Evolutionary conservation across 2,329 filamentous ascomycete genomes (phyloP).

Genomic region (Paracamarosporium sp.): DNA sequence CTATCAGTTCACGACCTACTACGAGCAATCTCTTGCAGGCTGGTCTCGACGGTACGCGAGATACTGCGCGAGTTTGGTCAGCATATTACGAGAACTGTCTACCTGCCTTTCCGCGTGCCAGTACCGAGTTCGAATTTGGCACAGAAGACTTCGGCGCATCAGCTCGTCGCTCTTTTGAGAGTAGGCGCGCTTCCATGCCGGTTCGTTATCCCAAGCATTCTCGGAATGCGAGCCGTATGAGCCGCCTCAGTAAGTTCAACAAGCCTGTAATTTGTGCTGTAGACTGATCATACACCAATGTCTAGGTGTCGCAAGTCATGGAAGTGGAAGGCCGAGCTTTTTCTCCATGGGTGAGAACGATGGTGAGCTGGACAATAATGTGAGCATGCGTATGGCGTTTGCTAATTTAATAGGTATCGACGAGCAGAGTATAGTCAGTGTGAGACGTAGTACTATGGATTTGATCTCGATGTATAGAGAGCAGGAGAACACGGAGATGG

Average conservation of each 20-base stretch:
- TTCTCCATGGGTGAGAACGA: slow-evolving; percentile 20
- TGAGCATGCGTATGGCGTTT: background rate
- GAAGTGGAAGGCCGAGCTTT: slow-evolving; percentile 23
- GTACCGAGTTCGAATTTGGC: slow-evolving; percentile 20
- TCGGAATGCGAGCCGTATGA: slow-evolving; percentile 29
- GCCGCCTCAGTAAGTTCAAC: slow-evolving; percentile 20
- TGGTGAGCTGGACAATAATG: background rate
- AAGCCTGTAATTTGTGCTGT: background rate
- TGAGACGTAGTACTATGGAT: slow-evolving; percentile 51
- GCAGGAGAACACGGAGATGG: slow-evolving; percentile 44
- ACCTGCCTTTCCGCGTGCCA: slow-evolving; percentile 32
- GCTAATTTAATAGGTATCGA: slow-evolving; percentile 11
- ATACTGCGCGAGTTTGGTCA: slow-evolving; percentile 41
- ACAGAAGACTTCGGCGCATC: slow-evolving; percentile 23
- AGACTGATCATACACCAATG: background rate
- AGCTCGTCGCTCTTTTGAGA: slow-evolving; percentile 27
- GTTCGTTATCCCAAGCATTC: slow-evolving; percentile 21
- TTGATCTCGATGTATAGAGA: slow-evolving; percentile 46
- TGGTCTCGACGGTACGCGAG: slow-evolving; percentile 9
- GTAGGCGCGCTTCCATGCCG: slow-evolving; percentile 20
- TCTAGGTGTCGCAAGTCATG: slow-evolving; percentile 16
- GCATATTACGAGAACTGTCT: slow-evolving; percentile 45
- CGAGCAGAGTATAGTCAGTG: slow-evolving; percentile 38
- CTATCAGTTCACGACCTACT: slow-evolving; percentile 16
- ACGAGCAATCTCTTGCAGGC: slow-evolving; percentile 7